Base-by-base conservation (phyloP, 805 yeast genomes). In the Clavispora fructus region DNA sequence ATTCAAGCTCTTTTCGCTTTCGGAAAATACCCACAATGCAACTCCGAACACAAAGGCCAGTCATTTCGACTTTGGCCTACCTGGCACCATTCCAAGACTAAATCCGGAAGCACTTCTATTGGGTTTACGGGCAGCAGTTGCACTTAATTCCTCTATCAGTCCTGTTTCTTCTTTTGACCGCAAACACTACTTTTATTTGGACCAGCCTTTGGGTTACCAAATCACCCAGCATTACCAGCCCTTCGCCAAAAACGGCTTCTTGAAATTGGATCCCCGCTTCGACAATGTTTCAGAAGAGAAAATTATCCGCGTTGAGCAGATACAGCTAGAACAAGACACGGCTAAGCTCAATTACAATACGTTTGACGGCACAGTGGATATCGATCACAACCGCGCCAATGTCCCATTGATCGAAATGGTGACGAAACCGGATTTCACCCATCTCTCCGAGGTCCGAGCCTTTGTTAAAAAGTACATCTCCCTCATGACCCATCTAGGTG, bases 141-240 rank as follows among this genome's bases (percentile, higher is more conserved):
- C 94, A 0, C 64, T 91, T 43, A 73, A 83, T 30, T 78, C 88
- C 48, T 60, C 71, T 0, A 74, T 94, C 13, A 78, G 78, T 47
- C 52, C 64, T 0, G 52, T 59, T 7, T 85, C 92, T 1, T 71
- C 83, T 1, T 94, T 94, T 63, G 99, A 94, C 60, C 73, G 99
- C 54, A 94, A 94, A 64, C 99, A 94, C 62, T 94, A 94, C 63
- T 90, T 94, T 64, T 94, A 94, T 63, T 92, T 91, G 1, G 99
- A 94, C 63, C 98, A 94, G 62, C 99, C 99, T 0, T 66, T 86
- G 44, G 99, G 99, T 1, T 94, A 90, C 65, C 99, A 94, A 62
- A 85, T 94, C 42, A 94, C 99, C 0, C 99, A 94, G 65, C 87
- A 81, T 59, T 88, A 78, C 61, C 74, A 75, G 31, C 97, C 98